Evolutionary conservation across 2,329 filamentous ascomycete species (phyloP), one percentile per base, ranked within the genome.

Genomic region (Alternaria conjuncta): DNA sequence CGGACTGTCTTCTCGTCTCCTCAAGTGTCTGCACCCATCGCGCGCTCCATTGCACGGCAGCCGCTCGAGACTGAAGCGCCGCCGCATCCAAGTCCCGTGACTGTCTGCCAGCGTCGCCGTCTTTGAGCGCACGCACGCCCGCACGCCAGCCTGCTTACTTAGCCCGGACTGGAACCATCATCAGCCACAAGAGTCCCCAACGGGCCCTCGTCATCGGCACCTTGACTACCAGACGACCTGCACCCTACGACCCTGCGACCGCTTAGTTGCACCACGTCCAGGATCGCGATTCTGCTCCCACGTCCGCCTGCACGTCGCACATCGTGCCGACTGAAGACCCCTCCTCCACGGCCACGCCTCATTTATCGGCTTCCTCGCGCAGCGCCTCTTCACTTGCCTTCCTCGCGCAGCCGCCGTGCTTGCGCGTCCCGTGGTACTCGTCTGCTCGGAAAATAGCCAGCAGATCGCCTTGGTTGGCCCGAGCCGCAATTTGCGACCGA

Each of bases 401-500:
- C 55, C 20, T n/a, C 55, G 57, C 49, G 25, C 26, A 12, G 36
- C 55, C 49, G 23, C 43, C 43, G 20, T 36, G 53, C 30, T 46
- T 46, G 50, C 43, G 55, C 57, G 44, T 41, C 55, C 26, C 56
- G 59, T 53, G 28, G 58, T 41, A 8, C 20, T 50, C 30, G 47
- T 61, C 61, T 59, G 55, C 55, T 60, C 53, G 61, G 59, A 55
- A 57, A 55, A 46, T 60, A 59, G 61, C 68, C 63, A 57, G 57
- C 56, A 57, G 41, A 63, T 67, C 60, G 58, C 43, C 68, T 61
- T 63, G 65, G 63, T 61, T 63, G 65, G 63, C 64, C 54, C 58
- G 61, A 54, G 53, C 56, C 65, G 67, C 63, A 56, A 55, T 58
- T 53, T 32, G 59, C 63, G 51, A 28, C 60, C 56, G 60, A 63